These are phyloP conservation scores for Tulasnella sp. DNA, from an alignment of 768 basidiomycete species.

Conservation along the genomic window DNA sequence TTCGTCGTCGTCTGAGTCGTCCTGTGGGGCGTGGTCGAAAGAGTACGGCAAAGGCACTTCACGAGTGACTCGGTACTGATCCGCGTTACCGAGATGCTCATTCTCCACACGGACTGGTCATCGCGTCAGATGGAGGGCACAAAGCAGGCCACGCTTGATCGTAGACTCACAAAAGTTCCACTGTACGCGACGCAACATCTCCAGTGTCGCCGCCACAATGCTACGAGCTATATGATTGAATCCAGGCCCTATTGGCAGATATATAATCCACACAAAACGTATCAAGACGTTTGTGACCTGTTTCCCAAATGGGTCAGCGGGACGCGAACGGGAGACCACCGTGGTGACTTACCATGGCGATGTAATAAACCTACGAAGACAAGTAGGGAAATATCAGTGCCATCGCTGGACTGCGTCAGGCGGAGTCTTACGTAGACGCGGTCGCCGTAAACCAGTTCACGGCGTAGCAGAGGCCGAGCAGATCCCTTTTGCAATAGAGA, in stretches of 20 bases:
- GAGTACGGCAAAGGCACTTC: conserved; percentile 76
- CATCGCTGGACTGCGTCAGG: no score
- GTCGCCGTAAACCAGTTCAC: conserved; percentile 63
- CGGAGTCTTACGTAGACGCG: conserved; percentile 40
- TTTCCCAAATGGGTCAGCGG: no score
- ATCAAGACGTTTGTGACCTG: conserved; percentile 62
- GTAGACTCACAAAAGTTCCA: conserved; percentile 80
- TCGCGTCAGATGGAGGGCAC: not conserved
- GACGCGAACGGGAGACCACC: no score
- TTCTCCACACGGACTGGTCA: conserved; percentile 66
- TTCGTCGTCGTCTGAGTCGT: conserved; percentile 13
- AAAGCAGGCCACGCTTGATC: not conserved
- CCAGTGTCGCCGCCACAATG: conserved; percentile 60
- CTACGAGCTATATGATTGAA: conserved; percentile 44
- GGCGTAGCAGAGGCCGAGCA: conserved; percentile 52
- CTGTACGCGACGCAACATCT: conserved; percentile 69
- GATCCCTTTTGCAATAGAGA: conserved; percentile 55
- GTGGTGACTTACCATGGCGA: conserved; percentile 56
- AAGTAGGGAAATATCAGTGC: not conserved
- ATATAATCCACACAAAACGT: conserved; percentile 76
- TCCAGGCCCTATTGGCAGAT: conserved; percentile 43
- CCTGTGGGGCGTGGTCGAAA: not conserved
- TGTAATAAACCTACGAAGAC: conserved; percentile 54
- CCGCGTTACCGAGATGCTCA: conserved; percentile 87
- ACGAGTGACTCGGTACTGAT: conserved; percentile 80